phyloP scores from a whole-genome alignment of 1,284 basidiomycete species.

The Boletellus deceptivus region DNA sequence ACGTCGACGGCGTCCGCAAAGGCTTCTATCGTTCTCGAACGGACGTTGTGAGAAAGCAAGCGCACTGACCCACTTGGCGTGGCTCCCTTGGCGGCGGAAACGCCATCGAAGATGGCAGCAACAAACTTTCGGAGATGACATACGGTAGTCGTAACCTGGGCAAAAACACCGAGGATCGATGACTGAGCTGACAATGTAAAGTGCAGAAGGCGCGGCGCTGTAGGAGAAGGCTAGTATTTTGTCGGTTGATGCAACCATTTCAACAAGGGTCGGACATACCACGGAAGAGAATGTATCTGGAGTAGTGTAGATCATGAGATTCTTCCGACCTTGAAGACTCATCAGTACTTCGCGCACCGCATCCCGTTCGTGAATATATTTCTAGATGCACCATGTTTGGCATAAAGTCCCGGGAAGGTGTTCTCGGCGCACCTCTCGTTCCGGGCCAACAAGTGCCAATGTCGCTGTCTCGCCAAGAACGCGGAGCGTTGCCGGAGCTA shows the following conservation, averaged over 20 bases:
- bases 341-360: conserved; percentile 73
- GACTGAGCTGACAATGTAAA: conserved; percentile 59
- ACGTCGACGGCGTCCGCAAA: conserved; percentile 72
- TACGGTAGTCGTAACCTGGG: conserved; percentile 53
- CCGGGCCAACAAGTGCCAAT: conserved; percentile 28
- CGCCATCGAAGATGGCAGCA: conserved; percentile 38
- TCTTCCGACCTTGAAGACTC: conserved; percentile 66
- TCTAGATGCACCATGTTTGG: conserved; percentile 36
- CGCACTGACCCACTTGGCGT: conserved; percentile 18
- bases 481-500: conserved; percentile 50
- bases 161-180: conserved; percentile 61
- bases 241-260: background rate
- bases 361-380: conserved; percentile 68
- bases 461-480: conserved; percentile 33
- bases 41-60: conserved; percentile 22
- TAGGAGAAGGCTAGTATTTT: conserved; percentile 42
- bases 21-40: conserved; percentile 70
- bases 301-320: conserved; percentile 52
- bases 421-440: conserved; percentile 31
- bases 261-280: conserved; percentile 12
- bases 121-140: conserved; percentile 64
- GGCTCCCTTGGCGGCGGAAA: conserved; percentile 21
- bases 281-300: conserved; percentile 37
- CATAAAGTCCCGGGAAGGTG: background rate
- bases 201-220: conserved; percentile 61